A percentile compares a stretch with the other conserved stretches of the same genome.
Evolutionary conservation across 164 flowering plant species (phyloP).

Genomic region (Sextonia rubra): DNA sequence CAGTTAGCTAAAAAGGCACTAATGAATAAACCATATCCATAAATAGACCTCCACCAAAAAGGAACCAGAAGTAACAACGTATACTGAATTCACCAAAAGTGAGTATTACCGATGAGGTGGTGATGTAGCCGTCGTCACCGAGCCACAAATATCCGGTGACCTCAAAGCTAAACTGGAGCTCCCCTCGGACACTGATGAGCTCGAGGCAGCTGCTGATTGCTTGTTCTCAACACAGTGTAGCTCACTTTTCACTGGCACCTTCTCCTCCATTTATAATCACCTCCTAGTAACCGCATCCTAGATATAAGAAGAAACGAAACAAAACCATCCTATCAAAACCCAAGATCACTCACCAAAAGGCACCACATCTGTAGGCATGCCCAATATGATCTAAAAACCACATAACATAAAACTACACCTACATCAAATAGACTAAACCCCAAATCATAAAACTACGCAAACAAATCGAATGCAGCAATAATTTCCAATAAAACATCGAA

Average conservation of each 20-base stretch:
- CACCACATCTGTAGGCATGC: background rate
- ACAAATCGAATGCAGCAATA: background rate
- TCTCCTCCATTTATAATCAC: conserved; percentile 24
- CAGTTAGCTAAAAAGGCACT: no score
- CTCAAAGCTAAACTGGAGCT: conserved; percentile 44
- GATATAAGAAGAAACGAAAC: conserved; percentile 8
- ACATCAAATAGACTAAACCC: conserved; percentile 30
- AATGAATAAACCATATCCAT: no score
- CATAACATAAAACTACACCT: no score
- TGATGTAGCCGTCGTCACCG: conserved; percentile 32
- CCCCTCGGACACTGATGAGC: conserved; percentile 72
- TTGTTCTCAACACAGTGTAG: conserved; percentile 67
- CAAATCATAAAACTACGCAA: conserved; percentile 1
- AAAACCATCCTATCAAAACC: background rate
- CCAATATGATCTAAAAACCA: background rate
- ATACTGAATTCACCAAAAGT: background rate
- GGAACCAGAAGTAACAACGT: background rate
- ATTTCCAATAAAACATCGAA: background rate
- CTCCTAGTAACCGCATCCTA: conserved; percentile 29
- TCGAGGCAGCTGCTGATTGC: conserved; percentile 62
- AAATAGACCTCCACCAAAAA: no score
- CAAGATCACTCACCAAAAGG: background rate
- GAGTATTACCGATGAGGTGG: conserved; percentile 58
- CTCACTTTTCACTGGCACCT: conserved; percentile 45
- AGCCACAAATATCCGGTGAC: conserved; percentile 62